Evolutionary conservation across 305 asterid genomes (phyloP), one percentile per base, ranked within the genome.

Genomic region (Solanum hybrid): DNA sequence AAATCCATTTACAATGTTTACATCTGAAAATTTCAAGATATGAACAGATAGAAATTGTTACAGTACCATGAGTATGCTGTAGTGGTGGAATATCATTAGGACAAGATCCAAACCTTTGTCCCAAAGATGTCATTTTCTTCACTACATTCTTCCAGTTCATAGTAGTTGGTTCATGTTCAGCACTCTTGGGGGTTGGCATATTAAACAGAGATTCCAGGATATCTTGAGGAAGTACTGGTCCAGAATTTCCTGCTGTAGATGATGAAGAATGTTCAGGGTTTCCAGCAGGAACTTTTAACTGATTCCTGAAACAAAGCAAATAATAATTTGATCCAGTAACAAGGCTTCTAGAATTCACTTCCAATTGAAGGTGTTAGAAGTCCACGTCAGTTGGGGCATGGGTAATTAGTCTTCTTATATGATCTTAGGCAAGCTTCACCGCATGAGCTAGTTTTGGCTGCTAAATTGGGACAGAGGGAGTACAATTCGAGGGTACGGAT

Each of bases 91-190:
- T 89, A 72, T 90, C 93, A 89, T 61, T 92, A 90, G 95, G 92
- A 70, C 72, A 26, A 87, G 90, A 37, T 79, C 94, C 95, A 91
- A 78, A 88, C 87, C 92, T 96, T 87, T 91, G 97, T 88, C 98
- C 95, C 89, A 94, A 93, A 77, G 98, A 94, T 70, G 94, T 70
- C 94, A 97, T 89, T 96, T 97, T 93, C 93, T 95, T 96, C 38
- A 95, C 98, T 20, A 97, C 93, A 72, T 94, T 96, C 93, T 95
- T 97, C 99, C 99, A 97, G 91, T 96, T 96, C 99, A 97, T 93
- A 90, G 91, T 89, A 89, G 90, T 93, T 82, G 98, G 99, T 90
- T 96, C 98, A 34, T 90, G 97, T 93, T 95, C 98, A 77, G 95
- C 95, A 90, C 94, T 92, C 94, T 92, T 95, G 33, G 96, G 97